phyloP scores from a whole-genome alignment of 2,329 filamentous ascomycete species.

The Cytospora paraplurivora region DNA sequence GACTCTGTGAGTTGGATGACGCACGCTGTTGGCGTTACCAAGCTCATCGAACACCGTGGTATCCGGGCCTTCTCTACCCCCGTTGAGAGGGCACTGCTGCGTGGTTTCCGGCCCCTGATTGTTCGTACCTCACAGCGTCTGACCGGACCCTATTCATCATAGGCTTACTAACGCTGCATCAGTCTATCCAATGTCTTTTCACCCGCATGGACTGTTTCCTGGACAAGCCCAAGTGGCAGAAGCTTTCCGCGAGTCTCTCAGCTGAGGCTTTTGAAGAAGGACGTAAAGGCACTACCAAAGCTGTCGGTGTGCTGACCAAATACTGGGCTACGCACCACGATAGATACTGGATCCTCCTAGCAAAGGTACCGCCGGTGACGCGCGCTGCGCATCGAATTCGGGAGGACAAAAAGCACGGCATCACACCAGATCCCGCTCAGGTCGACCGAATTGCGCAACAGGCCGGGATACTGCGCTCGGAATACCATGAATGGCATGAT shows the following conservation, averaged over 20 bases:
- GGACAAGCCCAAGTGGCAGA: constrained; percentile 41
- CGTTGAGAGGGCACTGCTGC: constrained; percentile 43
- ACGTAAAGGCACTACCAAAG: background rate
- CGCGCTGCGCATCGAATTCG: constrained; percentile 39
- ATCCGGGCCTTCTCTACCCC: constrained; percentile 38
- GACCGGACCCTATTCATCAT: background rate
- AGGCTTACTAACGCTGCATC: background rate
- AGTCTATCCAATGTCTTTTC: constrained; percentile 46
- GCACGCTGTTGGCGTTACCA: constrained; percentile 43
- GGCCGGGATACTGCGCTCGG: constrained; percentile 36
- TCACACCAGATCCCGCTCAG: constrained; percentile 35
- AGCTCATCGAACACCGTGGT: constrained; percentile 45
- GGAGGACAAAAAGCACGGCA: constrained; percentile 34
- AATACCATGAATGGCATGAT: constrained; percentile 40
- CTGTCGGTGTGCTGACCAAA: constrained; percentile 28
- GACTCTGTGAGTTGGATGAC: constrained; percentile 42
- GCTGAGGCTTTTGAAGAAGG: constrained; percentile 30
- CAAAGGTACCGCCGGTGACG: constrained; percentile 40
- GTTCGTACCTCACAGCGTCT: constrained; percentile 33
- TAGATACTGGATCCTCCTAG: constrained; percentile 39
- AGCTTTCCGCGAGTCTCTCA: constrained; percentile 39
- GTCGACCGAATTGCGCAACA: constrained; percentile 36
- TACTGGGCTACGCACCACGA: constrained; percentile 36
- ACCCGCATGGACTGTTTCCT: constrained; percentile 43
- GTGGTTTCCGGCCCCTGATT: constrained; percentile 42